Evolutionary conservation across 2,329 filamentous ascomycete genomes (phyloP).

Genomic region (Fusarium neocosmosporiellum): DNA sequence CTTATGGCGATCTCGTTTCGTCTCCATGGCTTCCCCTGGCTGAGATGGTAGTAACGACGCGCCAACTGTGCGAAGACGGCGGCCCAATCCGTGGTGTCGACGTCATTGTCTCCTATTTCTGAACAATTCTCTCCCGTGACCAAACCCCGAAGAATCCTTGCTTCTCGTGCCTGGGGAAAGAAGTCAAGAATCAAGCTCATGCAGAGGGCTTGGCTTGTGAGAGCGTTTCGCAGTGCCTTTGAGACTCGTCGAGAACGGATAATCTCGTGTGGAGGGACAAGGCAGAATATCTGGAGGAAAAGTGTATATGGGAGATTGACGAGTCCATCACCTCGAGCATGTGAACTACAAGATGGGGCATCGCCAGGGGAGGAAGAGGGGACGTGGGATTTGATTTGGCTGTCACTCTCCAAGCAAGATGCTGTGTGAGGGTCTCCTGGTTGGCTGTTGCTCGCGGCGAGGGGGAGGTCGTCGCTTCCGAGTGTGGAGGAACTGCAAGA

Average conservation of each 20-base stretch:
- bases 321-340: constrained; percentile 42
- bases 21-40: constrained; percentile 57
- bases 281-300: constrained; percentile 63
- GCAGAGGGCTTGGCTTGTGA: constrained; percentile 60
- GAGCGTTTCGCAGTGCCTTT: constrained; percentile 59
- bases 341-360: not conserved
- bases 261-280: constrained; percentile 62
- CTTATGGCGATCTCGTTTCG: constrained; percentile 30
- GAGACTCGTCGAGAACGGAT: constrained; percentile 65
- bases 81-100: constrained; percentile 51
- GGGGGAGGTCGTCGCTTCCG: not conserved
- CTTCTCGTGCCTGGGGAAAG: constrained; percentile 66
- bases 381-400: not conserved
- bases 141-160: constrained; percentile 51
- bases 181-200: constrained; percentile 60
- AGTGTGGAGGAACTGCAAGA: not conserved
- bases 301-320: constrained; percentile 66
- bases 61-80: constrained; percentile 61
- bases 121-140: not conserved
- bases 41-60: constrained; percentile 65
- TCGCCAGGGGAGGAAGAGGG: not conserved
- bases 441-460: not conserved
- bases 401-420: not conserved
- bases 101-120: constrained; percentile 3
- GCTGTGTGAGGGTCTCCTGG: constrained; percentile 26